Conservation (phyloP, 1,284 basidiomycete species). For the Vanrija sp. region DNA sequence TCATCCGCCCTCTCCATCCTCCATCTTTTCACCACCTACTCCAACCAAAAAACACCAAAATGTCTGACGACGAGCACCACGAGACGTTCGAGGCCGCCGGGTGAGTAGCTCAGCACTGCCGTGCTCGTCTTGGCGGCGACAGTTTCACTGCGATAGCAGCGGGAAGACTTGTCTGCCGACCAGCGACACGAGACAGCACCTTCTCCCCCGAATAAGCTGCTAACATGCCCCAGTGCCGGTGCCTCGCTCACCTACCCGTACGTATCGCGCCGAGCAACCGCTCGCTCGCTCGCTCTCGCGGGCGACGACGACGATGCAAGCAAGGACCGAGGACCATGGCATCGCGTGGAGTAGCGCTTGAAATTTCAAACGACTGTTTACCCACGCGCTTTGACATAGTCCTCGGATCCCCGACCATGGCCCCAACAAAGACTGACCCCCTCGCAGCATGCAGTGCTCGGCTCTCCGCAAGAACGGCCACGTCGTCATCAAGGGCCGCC, state of each 20-base stretch:
- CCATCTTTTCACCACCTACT: slow-evolving; percentile 10
- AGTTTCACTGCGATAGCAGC: too few species aligned
- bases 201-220: background rate
- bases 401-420: background rate
- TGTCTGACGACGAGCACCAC: slow-evolving; percentile 88
- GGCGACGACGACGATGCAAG: too few species aligned
- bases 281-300: too few species aligned
- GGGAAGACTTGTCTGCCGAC: too few species aligned
- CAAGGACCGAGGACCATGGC: too few species aligned
- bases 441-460: slow-evolving; percentile 80
- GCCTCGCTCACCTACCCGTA: slow-evolving; percentile 73
- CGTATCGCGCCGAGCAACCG: background rate
- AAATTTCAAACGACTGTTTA: background rate
- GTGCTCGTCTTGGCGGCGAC: too few species aligned
- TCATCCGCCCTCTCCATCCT: slow-evolving; percentile 4
- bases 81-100: slow-evolving; percentile 69
- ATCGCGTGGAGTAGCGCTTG: background rate
- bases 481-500: slow-evolving; percentile 96
- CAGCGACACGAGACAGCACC: too few species aligned
- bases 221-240: slow-evolving; percentile 56
- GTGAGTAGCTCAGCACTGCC: background rate
- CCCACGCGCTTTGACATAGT: background rate
- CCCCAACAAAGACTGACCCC: background rate
- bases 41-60: slow-evolving; percentile 39
- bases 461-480: slow-evolving; percentile 86